Base-by-base conservation (phyloP, 2,329 filamentous ascomycete genomes). In the Atkinsonella hypoxylon region DNA sequence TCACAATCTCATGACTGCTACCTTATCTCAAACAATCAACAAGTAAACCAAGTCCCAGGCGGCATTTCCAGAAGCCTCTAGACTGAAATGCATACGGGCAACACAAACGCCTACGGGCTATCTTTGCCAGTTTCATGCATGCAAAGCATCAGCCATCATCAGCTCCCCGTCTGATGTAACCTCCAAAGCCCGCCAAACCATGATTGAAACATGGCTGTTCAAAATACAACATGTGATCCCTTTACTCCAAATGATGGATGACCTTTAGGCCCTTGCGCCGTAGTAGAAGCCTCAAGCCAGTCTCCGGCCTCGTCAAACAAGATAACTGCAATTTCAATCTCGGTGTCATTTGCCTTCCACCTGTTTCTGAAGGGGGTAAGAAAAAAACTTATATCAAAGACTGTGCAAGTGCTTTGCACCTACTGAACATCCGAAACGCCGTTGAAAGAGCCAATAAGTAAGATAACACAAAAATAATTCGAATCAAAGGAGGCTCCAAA, bases 1-100 rank as follows among this genome's bases (percentile, higher is more conserved):
- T 7, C 40, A 42, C 18, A 22, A 18, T 42, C 40, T 42, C 18
- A 42, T 20, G 18, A 42, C 5, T 42, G 18, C 40, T 22, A 11
- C 26, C 42, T 10, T 44, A 20, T 49, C 26, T 15, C 13, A 49
- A 12, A 44, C n/a, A 20, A 41, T 41, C 15, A 48, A 40, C 9
- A 42, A 44, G 15, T 44, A 44, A 26, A 31, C 31, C 20, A 6
- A 44, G 42, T 44, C 17, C 32, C 39, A 17, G 26, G 31, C 47
- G 42, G 45, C 18, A 50, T n/a, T 20, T 34, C 42, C 43, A 44
- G 22, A 50, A 48, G 48, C 45, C 47, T 47, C 34, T 31, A 50
- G 39, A 45, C 45, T 22, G 22, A 7, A 15, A 45, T 48, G 40
- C 40, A 40, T 48, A 46, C 36, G 38, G 38, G 18, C 15, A 30